Evolutionary conservation across 2,329 filamentous ascomycete species (phyloP).

Genomic region (Neocatenulostroma microsporum): DNA sequence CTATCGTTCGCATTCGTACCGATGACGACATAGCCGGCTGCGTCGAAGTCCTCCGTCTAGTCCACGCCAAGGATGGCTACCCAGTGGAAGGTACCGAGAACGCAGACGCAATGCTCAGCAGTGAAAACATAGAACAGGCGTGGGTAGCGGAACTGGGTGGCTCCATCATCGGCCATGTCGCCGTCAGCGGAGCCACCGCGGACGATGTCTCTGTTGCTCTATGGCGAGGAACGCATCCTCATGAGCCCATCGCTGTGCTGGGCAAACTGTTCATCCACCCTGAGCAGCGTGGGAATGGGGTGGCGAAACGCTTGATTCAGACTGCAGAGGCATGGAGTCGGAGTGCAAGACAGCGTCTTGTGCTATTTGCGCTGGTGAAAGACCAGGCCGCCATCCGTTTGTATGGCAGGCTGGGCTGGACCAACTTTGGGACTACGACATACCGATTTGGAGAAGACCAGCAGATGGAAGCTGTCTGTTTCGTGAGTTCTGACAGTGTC

Average conservation of each 20-base stretch:
- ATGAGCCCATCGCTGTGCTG: slow-evolving; percentile 16
- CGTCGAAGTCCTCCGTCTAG: slow-evolving; percentile 15
- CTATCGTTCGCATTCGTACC: slow-evolving; percentile 12
- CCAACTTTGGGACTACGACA: slow-evolving; percentile 6
- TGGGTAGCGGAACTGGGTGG: slow-evolving; percentile 19
- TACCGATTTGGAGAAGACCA: slow-evolving; percentile 11
- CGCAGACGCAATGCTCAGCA: too few species aligned
- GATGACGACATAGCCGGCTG: slow-evolving; percentile 17
- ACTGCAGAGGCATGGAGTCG: slow-evolving; percentile 10
- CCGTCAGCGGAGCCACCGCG: slow-evolving; percentile 8
- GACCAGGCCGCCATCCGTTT: slow-evolving; percentile 18
- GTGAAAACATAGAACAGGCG: too few species aligned
- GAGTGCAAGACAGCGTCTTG: slow-evolving; percentile 8
- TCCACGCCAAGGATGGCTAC: slow-evolving; percentile 19
- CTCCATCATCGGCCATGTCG: slow-evolving; percentile 18
- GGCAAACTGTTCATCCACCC: slow-evolving; percentile 23
- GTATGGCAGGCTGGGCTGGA: slow-evolving; percentile 20
- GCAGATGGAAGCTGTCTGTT: slow-evolving; percentile 15
- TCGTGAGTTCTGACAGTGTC: slow-evolving; percentile 8
- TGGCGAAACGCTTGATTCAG: slow-evolving; percentile 15
- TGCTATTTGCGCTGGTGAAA: slow-evolving; percentile 21
- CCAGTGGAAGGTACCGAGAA: slow-evolving; percentile 21
- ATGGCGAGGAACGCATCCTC: slow-evolving; percentile 10
- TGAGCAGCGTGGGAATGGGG: slow-evolving; percentile 11
- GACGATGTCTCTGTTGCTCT: slow-evolving; percentile 16